Evolutionary conservation across 2,329 filamentous ascomycete species (phyloP), one percentile per base, ranked within the genome.

Genomic region (Hypoxylon sp.): DNA sequence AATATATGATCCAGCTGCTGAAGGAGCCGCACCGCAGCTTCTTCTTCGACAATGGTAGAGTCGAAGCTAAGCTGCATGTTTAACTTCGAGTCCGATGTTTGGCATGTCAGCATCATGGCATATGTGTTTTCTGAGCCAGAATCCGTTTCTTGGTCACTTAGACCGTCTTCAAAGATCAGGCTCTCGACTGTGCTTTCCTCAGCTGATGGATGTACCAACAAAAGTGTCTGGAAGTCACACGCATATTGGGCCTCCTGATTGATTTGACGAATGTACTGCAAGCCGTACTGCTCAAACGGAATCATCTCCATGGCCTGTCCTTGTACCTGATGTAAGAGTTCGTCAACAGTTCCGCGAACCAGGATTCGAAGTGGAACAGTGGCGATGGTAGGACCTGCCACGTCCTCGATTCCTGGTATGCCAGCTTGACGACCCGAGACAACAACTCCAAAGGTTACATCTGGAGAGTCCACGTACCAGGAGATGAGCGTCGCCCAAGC

Each of bases 81-180:
- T 17, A 54, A 31, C 8, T 57, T 57, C 10, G 51, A 35, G 0
- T 42, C 48, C 11, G 81, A 77, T 5, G 85, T 69, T 8, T 80
- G 82, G 66, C 84, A 86, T 48, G 85, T 83, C 17, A 87, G 74
- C 67, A 86, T 84, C 29, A 87, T 80, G 3, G 83, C 81, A 67
- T 86, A 85, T 35, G 65, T 55, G 42, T 59, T 53, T 13, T 62
- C 64, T 3, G 58, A 53, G 14, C 72, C 61, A 17, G 66, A 58
- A 19, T 74, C 62, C 52, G 70, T 71, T 29, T 71, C 59, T 48
- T 75, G 67, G 29, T 54, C 52, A 26, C 26, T 26, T 26, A 26
- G 26, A 33, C 29, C 46, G 5, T 57, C 17, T 10, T 51, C 52
- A 10, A 57, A 63, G 6, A 63, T 19, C 14, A 37, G 35, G 26